These are phyloP conservation scores for Orbilia brochopaga DNA, from an alignment of 2,329 filamentous ascomycete genomes.

Conservation along the genomic window DNA sequence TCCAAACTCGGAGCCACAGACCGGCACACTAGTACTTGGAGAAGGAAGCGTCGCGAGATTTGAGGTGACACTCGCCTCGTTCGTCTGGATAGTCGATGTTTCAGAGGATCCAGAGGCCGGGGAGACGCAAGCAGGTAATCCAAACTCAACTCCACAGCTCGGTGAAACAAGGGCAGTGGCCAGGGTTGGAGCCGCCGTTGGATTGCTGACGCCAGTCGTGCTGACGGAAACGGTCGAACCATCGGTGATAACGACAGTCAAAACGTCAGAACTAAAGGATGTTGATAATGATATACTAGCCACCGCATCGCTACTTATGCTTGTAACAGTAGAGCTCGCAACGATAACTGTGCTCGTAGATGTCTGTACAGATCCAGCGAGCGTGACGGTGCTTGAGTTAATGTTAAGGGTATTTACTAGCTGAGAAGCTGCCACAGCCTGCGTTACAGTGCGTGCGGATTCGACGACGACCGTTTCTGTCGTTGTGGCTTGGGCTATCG, in stretches of 20 bases:
- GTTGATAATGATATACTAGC: not conserved
- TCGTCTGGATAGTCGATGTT: not conserved
- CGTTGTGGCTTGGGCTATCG: no score
- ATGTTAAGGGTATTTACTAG: conserved; percentile 14
- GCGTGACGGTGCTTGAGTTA: conserved; percentile 23
- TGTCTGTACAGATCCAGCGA: not conserved
- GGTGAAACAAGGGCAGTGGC: not conserved
- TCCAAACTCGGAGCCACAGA: not conserved
- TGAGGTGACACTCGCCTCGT: not conserved
- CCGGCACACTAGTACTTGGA: no score
- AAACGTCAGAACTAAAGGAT: not conserved
- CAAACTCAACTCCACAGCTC: not conserved
- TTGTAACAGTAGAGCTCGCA: not conserved
- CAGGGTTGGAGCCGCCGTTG: not conserved
- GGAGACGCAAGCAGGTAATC: not conserved
- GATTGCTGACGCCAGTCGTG: not conserved
- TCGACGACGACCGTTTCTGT: no score
- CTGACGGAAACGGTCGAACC: not conserved
- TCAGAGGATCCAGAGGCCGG: not conserved
- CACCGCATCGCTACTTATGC: not conserved
- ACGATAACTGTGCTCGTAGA: conserved; percentile 13
- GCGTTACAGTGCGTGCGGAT: no score
- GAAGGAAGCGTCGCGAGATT: no score
- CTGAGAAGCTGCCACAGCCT: no score
- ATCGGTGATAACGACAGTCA: not conserved